phyloP scores from a whole-genome alignment of 257 asterid genomes.

The Capsicum baccatum region DNA sequence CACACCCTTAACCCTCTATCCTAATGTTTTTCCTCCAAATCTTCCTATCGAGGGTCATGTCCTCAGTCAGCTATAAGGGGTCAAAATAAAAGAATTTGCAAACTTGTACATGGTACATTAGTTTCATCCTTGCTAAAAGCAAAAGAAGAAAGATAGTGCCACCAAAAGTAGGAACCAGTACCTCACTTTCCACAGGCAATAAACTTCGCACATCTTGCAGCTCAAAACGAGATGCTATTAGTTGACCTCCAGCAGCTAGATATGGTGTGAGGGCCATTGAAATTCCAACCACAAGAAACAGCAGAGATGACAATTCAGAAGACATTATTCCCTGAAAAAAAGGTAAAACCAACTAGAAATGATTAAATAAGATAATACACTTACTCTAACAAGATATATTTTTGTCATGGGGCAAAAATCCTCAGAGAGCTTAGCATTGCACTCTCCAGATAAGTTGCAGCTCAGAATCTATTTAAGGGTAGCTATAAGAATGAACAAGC shows the following conservation, averaged over 20 bases:
- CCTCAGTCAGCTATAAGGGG: background rate
- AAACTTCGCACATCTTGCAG: constrained; percentile 96
- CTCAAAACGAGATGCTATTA: constrained; percentile 97
- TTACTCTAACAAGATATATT: background rate
- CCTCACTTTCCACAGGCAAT: constrained; percentile 98
- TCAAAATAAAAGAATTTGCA: background rate
- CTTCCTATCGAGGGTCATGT: too few species aligned
- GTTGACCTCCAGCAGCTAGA: constrained; percentile 99
- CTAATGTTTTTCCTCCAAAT: too few species aligned
- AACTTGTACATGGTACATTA: background rate
- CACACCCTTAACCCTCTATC: too few species aligned
- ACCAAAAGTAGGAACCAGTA: constrained; percentile 38
- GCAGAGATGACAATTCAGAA: constrained; percentile 81
- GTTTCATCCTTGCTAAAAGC: constrained; percentile 5
- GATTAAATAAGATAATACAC: constrained; percentile 5
- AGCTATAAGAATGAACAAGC: background rate
- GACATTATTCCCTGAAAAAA: constrained; percentile 91
- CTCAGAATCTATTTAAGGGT: constrained; percentile 9
- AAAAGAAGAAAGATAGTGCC: background rate
- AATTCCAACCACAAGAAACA: constrained; percentile 96
- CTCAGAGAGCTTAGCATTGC: constrained; percentile 14
- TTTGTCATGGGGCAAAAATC: background rate
- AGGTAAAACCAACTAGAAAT: constrained; percentile 10
- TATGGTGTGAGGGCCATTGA: constrained; percentile 99
- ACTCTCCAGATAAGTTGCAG: constrained; percentile 14